Conservation (phyloP, 1,284 basidiomycete species). For the Apiotrichum sp. region DNA sequence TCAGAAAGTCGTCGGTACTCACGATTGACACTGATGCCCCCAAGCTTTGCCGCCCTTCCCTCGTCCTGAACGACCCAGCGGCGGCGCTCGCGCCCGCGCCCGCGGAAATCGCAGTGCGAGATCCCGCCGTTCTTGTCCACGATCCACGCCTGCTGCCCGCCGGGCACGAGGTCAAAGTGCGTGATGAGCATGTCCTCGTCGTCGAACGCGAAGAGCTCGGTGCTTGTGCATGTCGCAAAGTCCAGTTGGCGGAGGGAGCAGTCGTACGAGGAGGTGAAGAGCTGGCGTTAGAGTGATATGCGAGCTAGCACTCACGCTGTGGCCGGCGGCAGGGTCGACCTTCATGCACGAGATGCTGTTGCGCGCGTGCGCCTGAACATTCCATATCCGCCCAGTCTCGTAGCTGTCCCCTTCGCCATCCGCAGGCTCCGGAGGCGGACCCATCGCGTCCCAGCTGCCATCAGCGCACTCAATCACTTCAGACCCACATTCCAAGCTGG, state of each 20-base stretch:
- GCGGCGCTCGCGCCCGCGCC: slow-evolving; percentile 25
- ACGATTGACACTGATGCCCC: slow-evolving; percentile 47
- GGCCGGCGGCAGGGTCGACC: slow-evolving; percentile 41
- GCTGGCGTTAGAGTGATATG: slow-evolving; percentile 20
- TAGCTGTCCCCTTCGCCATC: slow-evolving; percentile 21
- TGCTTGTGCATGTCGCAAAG: slow-evolving; percentile 43
- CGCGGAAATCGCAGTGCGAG: slow-evolving; percentile 47
- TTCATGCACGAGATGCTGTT: slow-evolving; percentile 46
- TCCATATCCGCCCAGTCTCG: slow-evolving; percentile 42
- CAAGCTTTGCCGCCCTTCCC: slow-evolving; percentile 42
- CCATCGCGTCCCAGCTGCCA: slow-evolving; percentile 41
- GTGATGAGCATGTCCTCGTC: slow-evolving; percentile 48
- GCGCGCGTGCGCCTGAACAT: slow-evolving; percentile 44
- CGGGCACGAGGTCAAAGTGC: slow-evolving; percentile 48
- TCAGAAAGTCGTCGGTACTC: slow-evolving; percentile 11
- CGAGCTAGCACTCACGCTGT: slow-evolving; percentile 39
- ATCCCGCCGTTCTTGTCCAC: slow-evolving; percentile 49
- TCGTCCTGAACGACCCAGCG: slow-evolving; percentile 40
- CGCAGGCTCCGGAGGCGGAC: slow-evolving; percentile 14
- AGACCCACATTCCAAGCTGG: slow-evolving; percentile 46
- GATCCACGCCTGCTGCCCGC: slow-evolving; percentile 46
- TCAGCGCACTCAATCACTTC: not conserved
- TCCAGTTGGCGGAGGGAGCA: slow-evolving; percentile 47
- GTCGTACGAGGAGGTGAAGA: slow-evolving; percentile 50
- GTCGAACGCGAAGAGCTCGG: slow-evolving; percentile 45